Conservation (phyloP, 148 eudicot species). For the Camellia granthamiana region DNA sequence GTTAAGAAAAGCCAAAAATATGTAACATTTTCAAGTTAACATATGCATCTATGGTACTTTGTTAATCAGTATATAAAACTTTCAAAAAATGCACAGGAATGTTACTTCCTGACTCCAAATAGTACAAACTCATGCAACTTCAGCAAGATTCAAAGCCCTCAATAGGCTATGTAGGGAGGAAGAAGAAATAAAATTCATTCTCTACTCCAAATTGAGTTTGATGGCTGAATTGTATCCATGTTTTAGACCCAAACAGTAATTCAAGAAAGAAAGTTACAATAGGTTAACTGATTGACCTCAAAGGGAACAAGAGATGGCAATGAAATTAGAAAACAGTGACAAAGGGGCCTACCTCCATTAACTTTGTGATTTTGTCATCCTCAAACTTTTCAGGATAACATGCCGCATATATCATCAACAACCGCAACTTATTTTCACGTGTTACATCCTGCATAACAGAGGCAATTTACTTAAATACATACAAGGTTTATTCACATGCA, state of each 20-base stretch:
- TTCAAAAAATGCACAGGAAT: not conserved
- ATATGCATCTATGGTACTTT: not conserved
- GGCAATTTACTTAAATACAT: not conserved
- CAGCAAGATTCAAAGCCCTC: not conserved
- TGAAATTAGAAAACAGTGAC: not conserved
- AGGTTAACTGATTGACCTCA: not conserved
- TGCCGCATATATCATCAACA: slow-evolving; percentile 95
- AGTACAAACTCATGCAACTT: not conserved
- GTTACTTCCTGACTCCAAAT: not conserved
- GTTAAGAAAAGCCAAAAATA: not conserved
- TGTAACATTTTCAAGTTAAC: too few species aligned
- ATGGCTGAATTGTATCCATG: not conserved
- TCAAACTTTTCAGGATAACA: slow-evolving; percentile 86
- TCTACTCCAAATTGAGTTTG: not conserved
- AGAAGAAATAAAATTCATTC: not conserved
- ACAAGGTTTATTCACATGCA: not conserved
- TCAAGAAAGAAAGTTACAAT: not conserved
- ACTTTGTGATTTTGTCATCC: slow-evolving; percentile 66
- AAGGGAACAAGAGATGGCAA: slow-evolving; percentile 1
- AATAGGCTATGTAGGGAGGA: not conserved
- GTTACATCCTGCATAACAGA: slow-evolving; percentile 60
- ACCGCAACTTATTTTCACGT: slow-evolving; percentile 79
- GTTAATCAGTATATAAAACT: not conserved
- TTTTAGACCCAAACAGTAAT: not conserved
- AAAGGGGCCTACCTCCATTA: slow-evolving; percentile 63